These are phyloP conservation scores for Pseudoscleropodium purum DNA, from an alignment of 225 moss, liverwort and hornwort species.

Conservation along the genomic window DNA sequence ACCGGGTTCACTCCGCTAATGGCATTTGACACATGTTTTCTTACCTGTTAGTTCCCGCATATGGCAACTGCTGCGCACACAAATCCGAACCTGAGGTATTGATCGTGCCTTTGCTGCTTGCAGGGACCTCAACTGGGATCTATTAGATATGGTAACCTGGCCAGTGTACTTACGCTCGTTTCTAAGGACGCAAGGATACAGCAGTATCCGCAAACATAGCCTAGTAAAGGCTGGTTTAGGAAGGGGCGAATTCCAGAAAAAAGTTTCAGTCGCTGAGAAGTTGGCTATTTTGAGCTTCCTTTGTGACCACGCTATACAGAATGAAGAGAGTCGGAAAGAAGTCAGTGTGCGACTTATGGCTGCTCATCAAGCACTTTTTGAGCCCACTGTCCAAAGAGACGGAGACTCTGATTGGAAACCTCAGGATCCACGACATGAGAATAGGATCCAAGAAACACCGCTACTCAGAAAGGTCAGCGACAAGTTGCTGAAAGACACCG, in stretches of 20 bases:
- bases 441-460: slow-evolving; percentile 33
- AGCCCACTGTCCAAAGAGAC: slow-evolving; percentile 21
- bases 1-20: background rate
- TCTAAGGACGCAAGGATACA: slow-evolving; percentile 73
- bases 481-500: slow-evolving; percentile 57
- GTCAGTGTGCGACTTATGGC: slow-evolving; percentile 66
- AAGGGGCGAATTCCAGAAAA: slow-evolving; percentile 58
- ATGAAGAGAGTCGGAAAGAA: slow-evolving; percentile 81
- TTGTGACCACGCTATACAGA: slow-evolving; percentile 78
- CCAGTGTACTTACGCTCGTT: slow-evolving; percentile 69
- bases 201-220: slow-evolving; percentile 32
- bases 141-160: slow-evolving; percentile 85
- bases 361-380: slow-evolving; percentile 33
- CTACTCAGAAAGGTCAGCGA: slow-evolving; percentile 46
- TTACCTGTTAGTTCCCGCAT: background rate
- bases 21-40: background rate
- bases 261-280: slow-evolving; percentile 53
- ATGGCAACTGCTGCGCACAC: background rate
- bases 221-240: slow-evolving; percentile 43
- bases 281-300: slow-evolving; percentile 76
- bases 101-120: slow-evolving; percentile 7
- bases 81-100: background rate
- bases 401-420: slow-evolving; percentile 47
- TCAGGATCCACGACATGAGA: slow-evolving; percentile 27
- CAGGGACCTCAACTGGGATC: slow-evolving; percentile 85